Conservation (phyloP, 2,329 filamentous ascomycete species). For the Diaporthe humulicola region DNA sequence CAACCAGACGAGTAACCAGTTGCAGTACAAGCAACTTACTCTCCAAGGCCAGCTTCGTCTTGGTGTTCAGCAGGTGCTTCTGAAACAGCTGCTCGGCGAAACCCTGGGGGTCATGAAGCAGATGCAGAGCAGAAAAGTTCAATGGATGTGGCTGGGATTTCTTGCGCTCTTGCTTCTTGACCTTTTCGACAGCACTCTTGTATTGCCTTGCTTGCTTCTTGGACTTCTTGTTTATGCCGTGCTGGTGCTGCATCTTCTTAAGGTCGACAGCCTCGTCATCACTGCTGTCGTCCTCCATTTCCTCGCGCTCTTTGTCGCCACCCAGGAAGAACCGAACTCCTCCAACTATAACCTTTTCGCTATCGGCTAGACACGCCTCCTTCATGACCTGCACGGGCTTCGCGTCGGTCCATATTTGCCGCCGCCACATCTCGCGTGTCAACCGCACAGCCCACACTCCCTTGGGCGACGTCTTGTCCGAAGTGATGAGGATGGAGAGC, state of each 20-base stretch:
- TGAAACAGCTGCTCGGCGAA: constrained; percentile 92
- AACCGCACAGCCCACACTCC: constrained; percentile 97
- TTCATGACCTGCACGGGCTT: constrained; percentile 99
- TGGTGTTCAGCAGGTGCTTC: constrained; percentile 90
- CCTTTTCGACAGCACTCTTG: constrained; percentile 83
- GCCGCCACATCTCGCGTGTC: constrained; percentile 94
- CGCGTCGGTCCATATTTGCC: constrained; percentile 94
- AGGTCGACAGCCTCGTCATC: constrained; percentile 86
- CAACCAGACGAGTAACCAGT: constrained; percentile 90
- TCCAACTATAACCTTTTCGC: constrained; percentile 91
- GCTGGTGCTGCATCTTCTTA: constrained; percentile 84
- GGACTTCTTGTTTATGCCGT: constrained; percentile 95
- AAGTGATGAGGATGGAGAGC: constrained; percentile 90
- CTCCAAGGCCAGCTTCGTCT: constrained; percentile 87
- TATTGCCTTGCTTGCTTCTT: constrained; percentile 87
- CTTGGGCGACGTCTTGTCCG: constrained; percentile 86
- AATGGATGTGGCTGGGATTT: constrained; percentile 89
- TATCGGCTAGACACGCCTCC: constrained; percentile 87
- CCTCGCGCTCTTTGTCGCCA: constrained; percentile 95
- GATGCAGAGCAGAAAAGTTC: constrained; percentile 95
- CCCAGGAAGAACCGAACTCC: constrained; percentile 96
- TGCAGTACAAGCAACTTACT: constrained; percentile 92
- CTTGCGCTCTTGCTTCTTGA: constrained; percentile 87
- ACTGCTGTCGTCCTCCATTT: constrained; percentile 89
- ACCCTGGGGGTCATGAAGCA: constrained; percentile 93